phyloP scores from a whole-genome alignment of 2,329 filamentous ascomycete genomes.

The Trichoderma lentiforme region DNA sequence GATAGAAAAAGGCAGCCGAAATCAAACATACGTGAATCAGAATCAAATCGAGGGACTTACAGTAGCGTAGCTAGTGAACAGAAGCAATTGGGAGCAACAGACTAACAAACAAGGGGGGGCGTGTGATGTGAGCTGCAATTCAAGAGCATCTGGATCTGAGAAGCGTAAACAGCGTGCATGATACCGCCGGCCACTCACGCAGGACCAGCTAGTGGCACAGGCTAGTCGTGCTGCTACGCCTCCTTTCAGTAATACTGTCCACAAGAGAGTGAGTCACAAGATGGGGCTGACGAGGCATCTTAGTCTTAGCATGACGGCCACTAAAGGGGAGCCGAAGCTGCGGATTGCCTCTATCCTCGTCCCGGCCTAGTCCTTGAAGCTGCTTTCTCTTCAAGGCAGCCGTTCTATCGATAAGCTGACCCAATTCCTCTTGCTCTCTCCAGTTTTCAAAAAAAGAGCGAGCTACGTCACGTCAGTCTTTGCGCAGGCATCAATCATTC shows the following conservation, averaged over 20 bases:
- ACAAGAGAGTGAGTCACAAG: conserved; percentile 18
- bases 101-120: not conserved
- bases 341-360: not conserved
- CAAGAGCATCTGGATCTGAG: conserved; percentile 13
- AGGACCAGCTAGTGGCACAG: not conserved
- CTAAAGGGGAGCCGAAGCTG: conserved; percentile 16
- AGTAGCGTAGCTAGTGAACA: not conserved
- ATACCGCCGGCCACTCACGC: conserved; percentile 3
- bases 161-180: conserved; percentile 13
- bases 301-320: conserved; percentile 8
- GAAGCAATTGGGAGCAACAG: not conserved
- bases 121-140: not conserved
- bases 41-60: not conserved
- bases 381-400: not conserved
- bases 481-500: not conserved
- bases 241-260: not conserved
- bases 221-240: conserved; percentile 4
- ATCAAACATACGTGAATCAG: not conserved
- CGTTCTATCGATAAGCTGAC: conserved; percentile 12
- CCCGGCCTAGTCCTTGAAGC: not conserved
- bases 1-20: not conserved
- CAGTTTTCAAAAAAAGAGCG: not conserved
- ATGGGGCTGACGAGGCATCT: conserved; percentile 16
- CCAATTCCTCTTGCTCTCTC: not conserved
- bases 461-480: not conserved